phyloP scores from a whole-genome alignment of 2,329 filamentous ascomycete genomes.

The Rachicladosporium sp. region DNA sequence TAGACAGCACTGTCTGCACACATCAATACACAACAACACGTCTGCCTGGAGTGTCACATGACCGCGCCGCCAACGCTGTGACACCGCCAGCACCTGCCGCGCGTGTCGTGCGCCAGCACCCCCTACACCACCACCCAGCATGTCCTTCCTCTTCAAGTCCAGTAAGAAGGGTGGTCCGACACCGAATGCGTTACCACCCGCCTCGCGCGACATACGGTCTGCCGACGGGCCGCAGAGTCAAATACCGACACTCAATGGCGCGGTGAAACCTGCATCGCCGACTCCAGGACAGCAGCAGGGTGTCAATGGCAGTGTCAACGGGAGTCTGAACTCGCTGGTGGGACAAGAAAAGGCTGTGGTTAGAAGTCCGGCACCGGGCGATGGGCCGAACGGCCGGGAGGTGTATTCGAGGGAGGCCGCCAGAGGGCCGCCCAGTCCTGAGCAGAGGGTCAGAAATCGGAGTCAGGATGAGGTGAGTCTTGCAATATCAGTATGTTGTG shows the following conservation, averaged over 20 bases:
- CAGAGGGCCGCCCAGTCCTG: slow-evolving; percentile 43
- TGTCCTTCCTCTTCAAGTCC: slow-evolving; percentile 44
- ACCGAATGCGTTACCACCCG: slow-evolving; percentile 36
- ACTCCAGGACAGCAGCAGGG: slow-evolving; percentile 53
- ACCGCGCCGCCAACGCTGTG: slow-evolving; percentile 3
- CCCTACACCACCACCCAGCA: slow-evolving; percentile 11
- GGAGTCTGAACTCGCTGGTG: slow-evolving; percentile 22
- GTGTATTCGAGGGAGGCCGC: neutral
- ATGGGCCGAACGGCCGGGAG: neutral
- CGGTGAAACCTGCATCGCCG: slow-evolving; percentile 23
- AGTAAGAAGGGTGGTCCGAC: slow-evolving; percentile 22
- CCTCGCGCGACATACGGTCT: slow-evolving; percentile 43
- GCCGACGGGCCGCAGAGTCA: slow-evolving; percentile 38
- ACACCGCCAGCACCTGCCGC: slow-evolving; percentile 4
- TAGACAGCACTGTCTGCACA: too few species aligned
- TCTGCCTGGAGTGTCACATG: slow-evolving; percentile 1
- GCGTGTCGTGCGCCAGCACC: slow-evolving; percentile 2
- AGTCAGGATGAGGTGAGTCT: slow-evolving; percentile 15
- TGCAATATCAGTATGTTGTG: neutral
- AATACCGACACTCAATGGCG: slow-evolving; percentile 36
- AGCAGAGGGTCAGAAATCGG: slow-evolving; percentile 40
- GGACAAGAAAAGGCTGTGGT: slow-evolving; percentile 8
- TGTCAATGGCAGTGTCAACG: slow-evolving; percentile 48
- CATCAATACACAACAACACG: too few species aligned
- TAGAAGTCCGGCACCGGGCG: slow-evolving; percentile 4